Evolutionary conservation across 1,284 basidiomycete genomes (phyloP).

Genomic region (Sutorius eximius): DNA sequence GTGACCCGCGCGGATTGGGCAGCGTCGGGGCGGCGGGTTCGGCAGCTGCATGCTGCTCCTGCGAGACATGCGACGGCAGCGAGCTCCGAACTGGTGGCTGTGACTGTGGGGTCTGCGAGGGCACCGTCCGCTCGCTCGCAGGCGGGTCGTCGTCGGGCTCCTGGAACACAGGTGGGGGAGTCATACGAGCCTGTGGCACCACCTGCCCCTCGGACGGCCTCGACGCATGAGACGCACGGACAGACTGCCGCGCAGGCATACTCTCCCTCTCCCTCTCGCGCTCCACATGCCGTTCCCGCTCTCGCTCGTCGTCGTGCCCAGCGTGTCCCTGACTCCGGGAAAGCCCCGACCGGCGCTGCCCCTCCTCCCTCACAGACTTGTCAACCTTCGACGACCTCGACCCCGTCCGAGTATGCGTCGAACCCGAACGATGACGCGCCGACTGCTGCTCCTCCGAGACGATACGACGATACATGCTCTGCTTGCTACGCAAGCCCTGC

Average conservation of each 20-base stretch:
- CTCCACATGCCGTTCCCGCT: slow-evolving; percentile 19
- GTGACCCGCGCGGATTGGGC: slow-evolving; percentile 11
- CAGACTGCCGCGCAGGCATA: slow-evolving; percentile 16
- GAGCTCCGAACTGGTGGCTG: slow-evolving; percentile 21
- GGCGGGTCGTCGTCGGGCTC: slow-evolving; percentile 35
- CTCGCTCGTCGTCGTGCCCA: slow-evolving; percentile 16
- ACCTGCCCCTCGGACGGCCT: slow-evolving; percentile 19
- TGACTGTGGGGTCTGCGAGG: background rate
- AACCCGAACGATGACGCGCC: slow-evolving; percentile 47
- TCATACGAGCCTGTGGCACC: slow-evolving; percentile 13
- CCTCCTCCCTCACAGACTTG: slow-evolving; percentile 40
- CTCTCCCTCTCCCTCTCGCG: slow-evolving; percentile 23
- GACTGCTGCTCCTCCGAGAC: slow-evolving; percentile 54
- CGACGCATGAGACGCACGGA: slow-evolving; percentile 16
- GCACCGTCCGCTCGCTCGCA: slow-evolving; percentile 10
- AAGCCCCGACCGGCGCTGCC: slow-evolving; percentile 44
- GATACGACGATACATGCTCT: slow-evolving; percentile 74
- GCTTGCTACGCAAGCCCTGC: slow-evolving; percentile 90
- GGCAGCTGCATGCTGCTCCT: slow-evolving; percentile 13
- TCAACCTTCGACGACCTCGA: slow-evolving; percentile 50
- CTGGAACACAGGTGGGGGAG: slow-evolving; percentile 32
- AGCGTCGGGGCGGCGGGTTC: slow-evolving; percentile 10
- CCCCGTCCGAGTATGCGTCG: slow-evolving; percentile 51
- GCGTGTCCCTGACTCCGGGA: slow-evolving; percentile 34
- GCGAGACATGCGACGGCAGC: background rate